A percentile compares a stretch with the other conserved stretches of the same genome.
Evolutionary conservation across 306 rosid genomes (phyloP).

Genomic region (Morella rubra): DNA sequence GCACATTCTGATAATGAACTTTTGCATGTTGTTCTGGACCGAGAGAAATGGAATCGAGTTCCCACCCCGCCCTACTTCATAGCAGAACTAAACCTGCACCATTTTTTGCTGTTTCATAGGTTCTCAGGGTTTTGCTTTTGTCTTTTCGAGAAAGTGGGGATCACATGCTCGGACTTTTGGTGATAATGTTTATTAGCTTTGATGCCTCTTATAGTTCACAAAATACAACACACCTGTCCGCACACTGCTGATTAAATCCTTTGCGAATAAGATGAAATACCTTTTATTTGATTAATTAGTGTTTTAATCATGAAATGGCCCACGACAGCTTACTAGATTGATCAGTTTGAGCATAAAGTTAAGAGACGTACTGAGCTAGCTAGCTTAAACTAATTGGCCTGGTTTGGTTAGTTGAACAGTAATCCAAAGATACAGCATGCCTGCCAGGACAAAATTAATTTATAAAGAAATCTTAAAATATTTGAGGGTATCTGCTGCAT

Average conservation of each 20-base stretch:
- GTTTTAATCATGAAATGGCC: no score
- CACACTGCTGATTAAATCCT: neutral
- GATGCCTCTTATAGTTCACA: neutral
- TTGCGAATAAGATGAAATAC: neutral
- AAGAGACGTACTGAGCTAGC: no score
- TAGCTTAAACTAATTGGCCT: no score
- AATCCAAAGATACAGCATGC: no score
- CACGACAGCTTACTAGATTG: no score
- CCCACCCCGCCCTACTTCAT: conserved; percentile 3
- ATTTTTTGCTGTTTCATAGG: conserved; percentile 2
- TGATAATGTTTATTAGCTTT: neutral
- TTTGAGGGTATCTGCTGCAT: no score
- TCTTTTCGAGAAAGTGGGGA: conserved; percentile 19
- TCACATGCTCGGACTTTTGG: conserved; percentile 23
- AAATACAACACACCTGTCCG: neutral
- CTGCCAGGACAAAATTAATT: no score
- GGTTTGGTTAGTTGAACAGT: no score
- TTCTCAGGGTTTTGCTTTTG: conserved; percentile 15
- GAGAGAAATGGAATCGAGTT: conserved; percentile 32
- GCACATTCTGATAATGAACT: neutral
- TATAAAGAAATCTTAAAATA: no score
- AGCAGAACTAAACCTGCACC: conserved; percentile 1
- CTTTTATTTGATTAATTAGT: no score
- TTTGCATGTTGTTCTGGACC: conserved; percentile 5
- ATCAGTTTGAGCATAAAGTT: no score